Percentiles rank a stretch among this genome's conserved stretches.
Conservation (phyloP, 352 stramenopile species). For the Lagenidium sp. region DNA sequence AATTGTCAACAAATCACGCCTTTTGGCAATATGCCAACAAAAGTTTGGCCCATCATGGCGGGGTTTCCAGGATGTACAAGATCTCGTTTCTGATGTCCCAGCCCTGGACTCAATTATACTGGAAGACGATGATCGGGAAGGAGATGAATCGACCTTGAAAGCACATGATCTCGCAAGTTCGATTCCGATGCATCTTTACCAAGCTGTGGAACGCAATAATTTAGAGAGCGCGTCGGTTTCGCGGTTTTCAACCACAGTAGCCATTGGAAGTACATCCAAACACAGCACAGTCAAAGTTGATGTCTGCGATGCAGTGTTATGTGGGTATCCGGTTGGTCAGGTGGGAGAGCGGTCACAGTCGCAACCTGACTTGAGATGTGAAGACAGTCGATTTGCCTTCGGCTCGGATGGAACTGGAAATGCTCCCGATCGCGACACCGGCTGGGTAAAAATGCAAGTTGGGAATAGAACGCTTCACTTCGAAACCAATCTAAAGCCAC, state of each 20-base stretch:
- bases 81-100: slow-evolving; percentile 1
- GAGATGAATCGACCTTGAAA: slow-evolving; percentile 1
- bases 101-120: no score
- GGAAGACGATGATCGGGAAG: slow-evolving; percentile 6
- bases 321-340: background rate
- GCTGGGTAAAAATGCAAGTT: slow-evolving; percentile 14
- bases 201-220: background rate
- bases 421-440: background rate
- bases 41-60: slow-evolving; percentile 7
- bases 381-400: background rate
- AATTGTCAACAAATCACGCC: slow-evolving; percentile 5
- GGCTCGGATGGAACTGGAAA: background rate
- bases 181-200: slow-evolving; percentile 3
- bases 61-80: slow-evolving; percentile 6
- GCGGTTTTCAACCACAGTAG: background rate
- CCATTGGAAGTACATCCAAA: background rate
- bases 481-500: slow-evolving; percentile 1
- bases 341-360: background rate
- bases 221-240: slow-evolving; percentile 1
- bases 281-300: background rate
- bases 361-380: background rate
- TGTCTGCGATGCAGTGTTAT: background rate
- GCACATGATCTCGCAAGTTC: background rate
- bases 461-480: slow-evolving; percentile 11
- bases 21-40: slow-evolving; percentile 9